These are phyloP conservation scores for Capsella rubella DNA, from an alignment of 441 rosid genomes.

Conservation along the genomic window DNA sequence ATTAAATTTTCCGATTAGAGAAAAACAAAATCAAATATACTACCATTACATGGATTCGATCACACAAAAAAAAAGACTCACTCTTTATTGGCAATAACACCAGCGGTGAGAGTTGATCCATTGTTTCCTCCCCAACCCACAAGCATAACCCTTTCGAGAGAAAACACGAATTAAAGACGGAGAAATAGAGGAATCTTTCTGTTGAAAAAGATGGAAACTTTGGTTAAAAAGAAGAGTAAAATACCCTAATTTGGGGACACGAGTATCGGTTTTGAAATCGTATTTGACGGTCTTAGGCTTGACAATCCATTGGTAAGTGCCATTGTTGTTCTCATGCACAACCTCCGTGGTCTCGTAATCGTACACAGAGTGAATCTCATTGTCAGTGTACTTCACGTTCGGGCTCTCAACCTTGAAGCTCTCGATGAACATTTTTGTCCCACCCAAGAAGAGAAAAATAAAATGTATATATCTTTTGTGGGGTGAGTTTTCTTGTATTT, in stretches of 20 bases:
- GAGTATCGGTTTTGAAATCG: constrained; percentile 80
- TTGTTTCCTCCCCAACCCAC: constrained; percentile 99
- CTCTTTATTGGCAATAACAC: constrained; percentile 90
- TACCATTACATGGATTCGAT: not conserved
- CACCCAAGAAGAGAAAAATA: not conserved
- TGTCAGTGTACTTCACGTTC: constrained; percentile 78
- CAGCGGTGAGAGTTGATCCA: constrained; percentile 88
- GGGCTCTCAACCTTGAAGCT: constrained; percentile 88
- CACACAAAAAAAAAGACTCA: constrained; percentile 47
- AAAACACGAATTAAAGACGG: constrained; percentile 30
- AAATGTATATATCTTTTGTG: not conserved
- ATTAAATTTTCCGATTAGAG: not conserved
- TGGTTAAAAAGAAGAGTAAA: no score
- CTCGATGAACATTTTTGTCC: constrained; percentile 75
- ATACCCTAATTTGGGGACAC: constrained; percentile 92
- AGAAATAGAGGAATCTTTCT: constrained; percentile 4
- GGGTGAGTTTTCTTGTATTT: not conserved
- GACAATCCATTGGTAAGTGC: constrained; percentile 85
- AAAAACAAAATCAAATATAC: not conserved
- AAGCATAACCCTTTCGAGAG: constrained; percentile 76
- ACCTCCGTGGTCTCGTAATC: constrained; percentile 91
- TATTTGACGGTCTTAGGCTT: constrained; percentile 87
- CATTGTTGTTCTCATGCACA: constrained; percentile 78
- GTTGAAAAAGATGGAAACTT: constrained; percentile 9
- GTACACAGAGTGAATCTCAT: constrained; percentile 85